Conservation (phyloP, 179 eudicot species). For the Carnegiea gigantea region DNA sequence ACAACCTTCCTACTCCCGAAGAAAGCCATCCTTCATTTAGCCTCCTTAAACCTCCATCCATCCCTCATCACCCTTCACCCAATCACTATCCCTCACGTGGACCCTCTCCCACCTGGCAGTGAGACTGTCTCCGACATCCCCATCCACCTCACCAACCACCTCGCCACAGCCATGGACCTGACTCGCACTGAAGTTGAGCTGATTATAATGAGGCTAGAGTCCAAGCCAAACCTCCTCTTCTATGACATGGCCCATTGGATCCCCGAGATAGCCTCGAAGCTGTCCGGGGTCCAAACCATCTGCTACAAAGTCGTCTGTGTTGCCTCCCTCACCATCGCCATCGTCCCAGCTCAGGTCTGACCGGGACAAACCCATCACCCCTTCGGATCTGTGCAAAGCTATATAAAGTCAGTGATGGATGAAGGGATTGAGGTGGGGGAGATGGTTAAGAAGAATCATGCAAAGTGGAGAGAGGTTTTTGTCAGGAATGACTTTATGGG, state of each 20-base stretch:
- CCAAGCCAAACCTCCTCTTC: conserved; percentile 50
- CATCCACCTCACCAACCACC: conserved; percentile 35
- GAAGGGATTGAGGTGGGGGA: too few species aligned
- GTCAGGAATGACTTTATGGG: too few species aligned
- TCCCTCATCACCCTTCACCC: conserved; percentile 45
- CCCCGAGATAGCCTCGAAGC: conserved; percentile 40
- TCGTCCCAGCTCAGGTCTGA: conserved; percentile 44
- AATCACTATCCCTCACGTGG: conserved; percentile 48
- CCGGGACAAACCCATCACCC: conserved; percentile 30
- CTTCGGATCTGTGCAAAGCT: neutral
- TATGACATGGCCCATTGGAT: conserved; percentile 69
- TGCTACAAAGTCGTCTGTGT: conserved; percentile 63
- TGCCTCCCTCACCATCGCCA: conserved; percentile 45
- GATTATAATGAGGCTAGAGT: neutral
- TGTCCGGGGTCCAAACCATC: conserved; percentile 49
- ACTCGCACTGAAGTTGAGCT: conserved; percentile 41
- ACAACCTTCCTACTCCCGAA: conserved; percentile 54
- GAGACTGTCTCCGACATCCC: conserved; percentile 79
- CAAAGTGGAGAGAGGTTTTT: too few species aligned
- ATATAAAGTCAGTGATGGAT: too few species aligned
- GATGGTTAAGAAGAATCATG: too few species aligned
- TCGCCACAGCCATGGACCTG: conserved; percentile 55
- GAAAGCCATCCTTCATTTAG: conserved; percentile 39
- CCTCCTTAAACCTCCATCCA: conserved; percentile 37
- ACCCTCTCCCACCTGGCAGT: conserved; percentile 53